A percentile compares a stretch with the other conserved stretches of the same genome.
phyloP scores from a whole-genome alignment of 768 basidiomycete species.

The Termitomyces sp. region DNA sequence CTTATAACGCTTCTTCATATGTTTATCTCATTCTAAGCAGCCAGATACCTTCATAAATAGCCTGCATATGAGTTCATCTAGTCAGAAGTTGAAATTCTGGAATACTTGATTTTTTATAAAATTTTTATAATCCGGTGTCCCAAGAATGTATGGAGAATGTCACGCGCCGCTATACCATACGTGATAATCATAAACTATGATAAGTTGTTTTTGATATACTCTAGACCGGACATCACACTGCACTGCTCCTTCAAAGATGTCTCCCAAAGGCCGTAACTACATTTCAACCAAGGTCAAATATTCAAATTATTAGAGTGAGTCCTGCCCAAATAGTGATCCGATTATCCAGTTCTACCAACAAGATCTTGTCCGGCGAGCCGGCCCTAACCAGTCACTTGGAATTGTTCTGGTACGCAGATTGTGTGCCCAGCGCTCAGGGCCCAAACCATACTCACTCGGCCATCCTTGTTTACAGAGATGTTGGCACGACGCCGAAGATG shows the following conservation, averaged over 20 bases:
- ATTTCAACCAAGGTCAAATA: constrained; percentile 15
- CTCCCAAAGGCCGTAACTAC: constrained; percentile 7
- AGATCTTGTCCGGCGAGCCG: constrained; percentile 54
- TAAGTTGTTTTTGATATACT: not conserved
- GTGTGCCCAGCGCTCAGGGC: constrained; percentile 1
- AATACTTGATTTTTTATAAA: too few relatives aligned
- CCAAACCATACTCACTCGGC: not conserved
- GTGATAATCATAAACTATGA: not conserved
- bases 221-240: not conserved
- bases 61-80: too few relatives aligned
- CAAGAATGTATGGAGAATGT: too few relatives aligned
- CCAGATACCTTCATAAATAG: too few relatives aligned
- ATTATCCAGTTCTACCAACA: constrained; percentile 55
- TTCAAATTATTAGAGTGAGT: not conserved
- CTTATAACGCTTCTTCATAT: too few relatives aligned
- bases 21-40: too few relatives aligned
- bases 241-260: constrained; percentile 6
- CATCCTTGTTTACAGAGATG: constrained; percentile 50
- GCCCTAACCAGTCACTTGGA: constrained; percentile 39
- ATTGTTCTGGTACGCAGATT: constrained; percentile 56
- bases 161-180: too few relatives aligned
- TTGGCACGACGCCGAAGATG: constrained; percentile 85
- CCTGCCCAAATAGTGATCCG: not conserved
- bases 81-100: too few relatives aligned
- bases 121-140: too few relatives aligned